A percentile compares a stretch with the other conserved stretches of the same genome.
These are phyloP conservation scores for Gelatoporia subvermispora DNA, from an alignment of 768 basidiomycete genomes.

Conservation along the genomic window DNA sequence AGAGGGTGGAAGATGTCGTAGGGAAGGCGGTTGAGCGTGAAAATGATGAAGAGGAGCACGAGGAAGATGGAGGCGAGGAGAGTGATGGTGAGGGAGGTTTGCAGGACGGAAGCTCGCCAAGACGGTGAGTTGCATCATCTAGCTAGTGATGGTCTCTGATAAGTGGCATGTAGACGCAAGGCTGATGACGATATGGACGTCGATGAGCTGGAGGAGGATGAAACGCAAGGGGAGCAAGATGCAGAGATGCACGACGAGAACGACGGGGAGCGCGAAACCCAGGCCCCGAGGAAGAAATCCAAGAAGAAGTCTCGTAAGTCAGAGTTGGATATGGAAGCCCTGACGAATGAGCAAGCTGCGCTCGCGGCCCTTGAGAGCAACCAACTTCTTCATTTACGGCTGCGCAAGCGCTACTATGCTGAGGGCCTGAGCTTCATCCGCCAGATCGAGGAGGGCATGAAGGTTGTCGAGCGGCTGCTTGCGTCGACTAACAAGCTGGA, in stretches of 20 bases:
- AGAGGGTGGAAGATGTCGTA: conserved; percentile 62
- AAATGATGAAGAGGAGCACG: conserved; percentile 20
- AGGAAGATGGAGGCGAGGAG: conserved; percentile 26
- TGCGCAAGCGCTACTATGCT: conserved; percentile 81
- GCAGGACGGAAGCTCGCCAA: conserved; percentile 11
- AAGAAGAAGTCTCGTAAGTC: conserved; percentile 57
- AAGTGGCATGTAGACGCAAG: conserved; percentile 10
- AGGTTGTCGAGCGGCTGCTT: conserved; percentile 68
- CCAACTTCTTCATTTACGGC: conserved; percentile 57
- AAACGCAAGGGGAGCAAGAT: conserved; percentile 32
- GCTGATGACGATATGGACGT: conserved; percentile 54
- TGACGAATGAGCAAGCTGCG: conserved; percentile 67
- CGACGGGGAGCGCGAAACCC: conserved; percentile 34
- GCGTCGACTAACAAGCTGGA: conserved; percentile 85
- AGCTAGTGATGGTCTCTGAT: conserved; percentile 5
- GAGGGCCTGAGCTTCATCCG: conserved; percentile 85
- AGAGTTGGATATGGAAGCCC: conserved; percentile 62
- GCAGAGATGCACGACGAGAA: conserved; percentile 29
- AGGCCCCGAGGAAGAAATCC: conserved; percentile 19
- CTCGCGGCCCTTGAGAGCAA: conserved; percentile 65
- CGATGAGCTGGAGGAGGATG: conserved; percentile 37
- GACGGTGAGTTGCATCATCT: not conserved
- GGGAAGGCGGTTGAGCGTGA: conserved; percentile 54
- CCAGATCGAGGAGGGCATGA: conserved; percentile 62
- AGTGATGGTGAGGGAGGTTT: conserved; percentile 22